These are phyloP conservation scores for Leucosporidium scottii DNA, from an alignment of 768 basidiomycete genomes.

Conservation along the genomic window DNA sequence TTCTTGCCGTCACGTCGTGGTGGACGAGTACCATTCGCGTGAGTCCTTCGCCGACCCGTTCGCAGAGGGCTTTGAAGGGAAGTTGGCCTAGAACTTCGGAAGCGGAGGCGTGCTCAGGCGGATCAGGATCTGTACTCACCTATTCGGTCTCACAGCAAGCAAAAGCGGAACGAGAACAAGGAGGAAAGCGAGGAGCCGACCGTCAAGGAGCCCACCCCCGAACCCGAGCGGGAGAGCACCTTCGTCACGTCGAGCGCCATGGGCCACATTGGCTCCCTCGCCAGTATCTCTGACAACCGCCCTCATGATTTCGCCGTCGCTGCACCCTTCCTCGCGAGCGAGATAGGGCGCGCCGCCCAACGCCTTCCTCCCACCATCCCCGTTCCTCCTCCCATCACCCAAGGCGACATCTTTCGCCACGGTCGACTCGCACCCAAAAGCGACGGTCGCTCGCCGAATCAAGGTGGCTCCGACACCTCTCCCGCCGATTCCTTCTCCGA, in stretches of 20 bases:
- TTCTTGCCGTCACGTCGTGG: slow-evolving; percentile 22
- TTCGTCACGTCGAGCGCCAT: not conserved
- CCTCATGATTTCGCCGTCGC: not conserved
- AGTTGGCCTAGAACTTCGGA: too few relatives aligned
- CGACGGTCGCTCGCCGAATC: not conserved
- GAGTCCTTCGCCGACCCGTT: not conserved
- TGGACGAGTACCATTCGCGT: slow-evolving; percentile 10
- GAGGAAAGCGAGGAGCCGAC: not conserved
- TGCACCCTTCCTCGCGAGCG: not conserved
- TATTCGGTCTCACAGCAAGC: too few relatives aligned
- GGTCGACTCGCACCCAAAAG: not conserved
- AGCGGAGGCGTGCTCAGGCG: not conserved
- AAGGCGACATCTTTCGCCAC: not conserved
- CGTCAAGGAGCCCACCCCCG: not conserved
- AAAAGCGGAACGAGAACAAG: not conserved
- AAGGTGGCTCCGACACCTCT: not conserved
- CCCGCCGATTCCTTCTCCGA: not conserved
- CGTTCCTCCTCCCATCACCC: not conserved
- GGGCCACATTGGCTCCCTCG: not conserved
- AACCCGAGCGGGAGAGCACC: too few relatives aligned
- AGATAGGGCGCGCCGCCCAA: not conserved
- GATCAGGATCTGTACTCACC: not conserved
- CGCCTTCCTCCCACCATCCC: not conserved
- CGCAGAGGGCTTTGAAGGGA: not conserved
- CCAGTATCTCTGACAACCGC: not conserved